phyloP scores from a whole-genome alignment of 768 basidiomycete species.

The Gymnopilus dilepis region DNA sequence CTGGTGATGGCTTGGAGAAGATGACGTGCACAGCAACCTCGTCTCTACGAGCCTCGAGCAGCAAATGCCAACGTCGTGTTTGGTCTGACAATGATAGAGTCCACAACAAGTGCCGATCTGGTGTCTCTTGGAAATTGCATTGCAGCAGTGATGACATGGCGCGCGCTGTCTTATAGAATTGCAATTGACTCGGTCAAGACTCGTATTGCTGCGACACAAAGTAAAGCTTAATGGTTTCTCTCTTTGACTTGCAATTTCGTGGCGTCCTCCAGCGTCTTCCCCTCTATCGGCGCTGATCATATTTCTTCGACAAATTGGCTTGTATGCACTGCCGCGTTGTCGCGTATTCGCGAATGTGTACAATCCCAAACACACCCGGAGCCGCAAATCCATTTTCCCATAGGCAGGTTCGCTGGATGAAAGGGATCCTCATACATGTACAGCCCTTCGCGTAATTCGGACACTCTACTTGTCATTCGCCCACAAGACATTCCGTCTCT shows the following conservation, averaged over 20 bases:
- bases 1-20: constrained; percentile 10
- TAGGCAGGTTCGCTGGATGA: constrained; percentile 3
- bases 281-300: constrained; percentile 1
- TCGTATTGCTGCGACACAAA: not conserved
- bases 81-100: too few relatives aligned
- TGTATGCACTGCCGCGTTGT: constrained; percentile 4
- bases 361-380: not conserved
- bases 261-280: too few relatives aligned
- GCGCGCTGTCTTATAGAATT: not conserved
- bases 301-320: not conserved
- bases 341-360: not conserved
- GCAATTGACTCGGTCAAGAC: not conserved
- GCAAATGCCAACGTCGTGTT: not conserved
- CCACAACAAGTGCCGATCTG: not conserved
- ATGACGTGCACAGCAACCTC: constrained; percentile 28
- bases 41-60: constrained; percentile 4
- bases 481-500: not conserved
- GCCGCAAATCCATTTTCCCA: not conserved
- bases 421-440: not conserved
- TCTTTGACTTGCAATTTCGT: constrained; percentile 5
- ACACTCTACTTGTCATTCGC: not conserved
- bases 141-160: not conserved
- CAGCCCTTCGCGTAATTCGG: not conserved
- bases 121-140: not conserved
- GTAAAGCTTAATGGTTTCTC: not conserved